Evolutionary conservation across 2,329 filamentous ascomycete genomes (phyloP).

Genomic region (Onygenales sp.): DNA sequence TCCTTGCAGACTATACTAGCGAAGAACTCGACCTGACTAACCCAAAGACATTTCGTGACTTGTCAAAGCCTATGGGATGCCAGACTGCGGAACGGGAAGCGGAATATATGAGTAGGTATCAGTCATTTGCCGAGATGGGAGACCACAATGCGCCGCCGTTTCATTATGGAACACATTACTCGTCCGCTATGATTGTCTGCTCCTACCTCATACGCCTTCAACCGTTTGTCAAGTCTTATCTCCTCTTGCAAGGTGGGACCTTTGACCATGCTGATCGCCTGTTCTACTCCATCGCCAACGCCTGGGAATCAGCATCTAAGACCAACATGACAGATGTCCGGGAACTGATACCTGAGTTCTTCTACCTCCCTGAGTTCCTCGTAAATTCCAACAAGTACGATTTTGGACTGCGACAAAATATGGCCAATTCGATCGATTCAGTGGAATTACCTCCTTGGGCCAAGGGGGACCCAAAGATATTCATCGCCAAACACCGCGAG

Average conservation of each 20-base stretch:
- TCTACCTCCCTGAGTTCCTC: constrained; percentile 89
- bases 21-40: constrained; percentile 81
- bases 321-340: constrained; percentile 91
- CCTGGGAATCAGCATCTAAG: constrained; percentile 82
- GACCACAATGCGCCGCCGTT: constrained; percentile 68
- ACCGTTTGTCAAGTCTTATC: constrained; percentile 91
- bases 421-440: constrained; percentile 68
- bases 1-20: constrained; percentile 90
- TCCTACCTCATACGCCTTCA: constrained; percentile 92
- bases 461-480: constrained; percentile 89
- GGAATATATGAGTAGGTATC: constrained; percentile 76
- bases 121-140: constrained; percentile 81
- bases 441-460: constrained; percentile 93
- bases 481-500: constrained; percentile 91
- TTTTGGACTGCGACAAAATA: constrained; percentile 78
- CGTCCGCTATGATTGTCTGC: constrained; percentile 96
- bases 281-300: constrained; percentile 84
- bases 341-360: constrained; percentile 94
- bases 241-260: constrained; percentile 85
- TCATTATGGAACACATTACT: constrained; percentile 97
- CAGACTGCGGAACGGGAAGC: constrained; percentile 67
- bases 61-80: constrained; percentile 94
- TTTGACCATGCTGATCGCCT: constrained; percentile 94
- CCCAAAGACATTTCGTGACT: constrained; percentile 75
- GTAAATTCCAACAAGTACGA: constrained; percentile 92